Evolutionary conservation across 768 basidiomycete species (phyloP), one percentile per base, ranked within the genome.

Genomic region (Hypsizygus marmoreus): DNA sequence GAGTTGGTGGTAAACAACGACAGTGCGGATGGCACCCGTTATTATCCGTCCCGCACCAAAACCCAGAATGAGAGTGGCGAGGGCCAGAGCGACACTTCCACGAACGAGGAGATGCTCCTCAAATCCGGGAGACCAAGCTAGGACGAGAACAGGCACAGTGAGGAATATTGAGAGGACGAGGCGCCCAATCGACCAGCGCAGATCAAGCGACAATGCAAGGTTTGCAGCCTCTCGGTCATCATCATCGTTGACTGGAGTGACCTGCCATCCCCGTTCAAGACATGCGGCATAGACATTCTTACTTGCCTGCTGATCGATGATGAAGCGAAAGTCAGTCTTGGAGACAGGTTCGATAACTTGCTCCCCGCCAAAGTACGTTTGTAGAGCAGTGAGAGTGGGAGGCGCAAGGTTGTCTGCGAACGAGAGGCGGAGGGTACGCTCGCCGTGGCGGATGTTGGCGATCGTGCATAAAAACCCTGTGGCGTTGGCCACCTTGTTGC

Each of bases 81-180:
- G 60, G 12, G 61, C 59, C 33, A 74, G 58, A 5, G 69, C 72
- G 2, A 65, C 53, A 36, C 62, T 64, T 11, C 68, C 65, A 38
- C 73, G 72, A 1, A 61, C 55, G 43, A 57, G 53, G 9, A 66
- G 64, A 23, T 57, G 59, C 23, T 53, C 40, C 2, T 64, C 65
- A 9, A 74, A n/a, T 16, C 33, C 61, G 2, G 61, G 61, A 1
- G 72, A 71, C 74, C 74, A 75, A 5, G 74, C 57, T 54, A 74
- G 58, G 28, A 75, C 54, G 11, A 74, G 61, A 6, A 75, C 70
- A 1, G 74, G 74, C 23, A 73, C 59, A 26, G 68, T 65, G 19
- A 73, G 54, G 19, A 64, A n/a, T n/a, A n/a, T 16, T n/a, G 55
- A 55, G 14, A 63, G 70, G 12, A 60, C 24, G 11, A 57, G 38